A percentile compares a stretch with the other conserved stretches of the same genome.
Evolutionary conservation across 768 basidiomycete genomes (phyloP).

Genomic region (Mycena sanguinolenta): DNA sequence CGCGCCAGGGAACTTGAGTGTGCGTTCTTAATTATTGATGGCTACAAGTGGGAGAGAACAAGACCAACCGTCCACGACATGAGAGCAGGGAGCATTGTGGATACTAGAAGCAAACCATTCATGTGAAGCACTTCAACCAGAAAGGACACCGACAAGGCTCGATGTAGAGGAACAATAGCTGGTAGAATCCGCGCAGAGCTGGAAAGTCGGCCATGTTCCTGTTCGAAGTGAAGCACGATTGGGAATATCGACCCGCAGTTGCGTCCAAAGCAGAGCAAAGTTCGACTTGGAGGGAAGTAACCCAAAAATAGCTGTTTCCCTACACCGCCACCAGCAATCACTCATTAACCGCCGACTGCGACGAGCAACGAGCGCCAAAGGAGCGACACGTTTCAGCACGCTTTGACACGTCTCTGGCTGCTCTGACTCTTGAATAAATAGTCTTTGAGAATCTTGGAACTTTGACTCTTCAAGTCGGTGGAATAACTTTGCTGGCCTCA

Average conservation of each 20-base stretch:
- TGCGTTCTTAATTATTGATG: not conserved
- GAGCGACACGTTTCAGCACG: slow-evolving; percentile 23
- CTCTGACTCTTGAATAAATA: slow-evolving; percentile 22
- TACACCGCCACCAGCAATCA: no score
- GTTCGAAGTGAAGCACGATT: not conserved
- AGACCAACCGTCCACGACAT: slow-evolving; percentile 57
- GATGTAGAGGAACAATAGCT: slow-evolving; percentile 71
- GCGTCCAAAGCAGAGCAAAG: not conserved
- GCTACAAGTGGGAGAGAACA: not conserved
- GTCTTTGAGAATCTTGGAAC: not conserved
- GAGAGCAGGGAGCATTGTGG: slow-evolving; percentile 52
- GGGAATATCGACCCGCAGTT: not conserved
- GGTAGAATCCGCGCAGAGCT: slow-evolving; percentile 75
- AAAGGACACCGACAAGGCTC: slow-evolving; percentile 65
- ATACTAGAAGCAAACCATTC: slow-evolving; percentile 37
- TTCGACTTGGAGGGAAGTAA: not conserved
- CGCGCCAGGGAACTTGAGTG: slow-evolving; percentile 64
- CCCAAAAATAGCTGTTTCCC: not conserved
- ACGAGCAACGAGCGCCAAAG: not conserved
- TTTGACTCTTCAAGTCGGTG: not conserved
- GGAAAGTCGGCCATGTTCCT: slow-evolving; percentile 48
- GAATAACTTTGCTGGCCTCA: not conserved
- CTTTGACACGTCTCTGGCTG: slow-evolving; percentile 21
- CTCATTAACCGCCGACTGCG: no score
- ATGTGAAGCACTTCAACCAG: not conserved